phyloP scores from a whole-genome alignment of 495 filamentous ascomycete genomes.

The Penicillium manginii region DNA sequence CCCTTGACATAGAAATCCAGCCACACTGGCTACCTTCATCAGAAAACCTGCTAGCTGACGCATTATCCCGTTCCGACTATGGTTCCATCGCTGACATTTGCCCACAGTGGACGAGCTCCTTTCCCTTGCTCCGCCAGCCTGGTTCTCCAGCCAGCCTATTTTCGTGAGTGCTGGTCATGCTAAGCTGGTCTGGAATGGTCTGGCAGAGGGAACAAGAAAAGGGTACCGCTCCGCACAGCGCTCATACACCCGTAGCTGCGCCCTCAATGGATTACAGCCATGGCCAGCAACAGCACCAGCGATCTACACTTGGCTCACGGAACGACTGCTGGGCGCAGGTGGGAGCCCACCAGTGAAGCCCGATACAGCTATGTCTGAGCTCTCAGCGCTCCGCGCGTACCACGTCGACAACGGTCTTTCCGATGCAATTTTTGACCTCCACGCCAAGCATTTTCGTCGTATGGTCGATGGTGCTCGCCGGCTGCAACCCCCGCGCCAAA shows the following conservation, averaged over 20 bases:
- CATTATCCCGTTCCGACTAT: too few species aligned
- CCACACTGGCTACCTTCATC: too few species aligned
- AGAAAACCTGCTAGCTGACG: too few species aligned
- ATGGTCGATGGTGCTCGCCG: background rate
- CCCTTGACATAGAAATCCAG: too few species aligned
- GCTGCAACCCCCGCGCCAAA: background rate
- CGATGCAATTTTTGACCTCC: background rate
- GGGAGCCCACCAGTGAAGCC: too few species aligned
- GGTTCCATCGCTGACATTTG: too few species aligned
- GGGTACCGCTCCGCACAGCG: conserved; percentile 7
- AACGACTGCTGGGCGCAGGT: conserved; percentile 5
- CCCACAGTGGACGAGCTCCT: too few species aligned
- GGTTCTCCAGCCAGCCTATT: too few species aligned
- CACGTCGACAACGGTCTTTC: background rate
- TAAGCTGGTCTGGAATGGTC: too few species aligned
- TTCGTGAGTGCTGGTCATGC: too few species aligned
- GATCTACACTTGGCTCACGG: conserved; percentile 9
- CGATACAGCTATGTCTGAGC: too few species aligned
- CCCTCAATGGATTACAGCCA: conserved; percentile 9
- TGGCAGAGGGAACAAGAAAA: conserved; percentile 1
- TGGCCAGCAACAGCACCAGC: conserved; percentile 12
- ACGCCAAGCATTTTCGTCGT: background rate
- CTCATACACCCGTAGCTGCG: conserved; percentile 4
- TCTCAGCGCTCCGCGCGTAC: background rate
- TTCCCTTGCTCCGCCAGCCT: too few species aligned